phyloP scores from a whole-genome alignment of 352 stramenopile species.

The Sclerospora graminicola region DNA sequence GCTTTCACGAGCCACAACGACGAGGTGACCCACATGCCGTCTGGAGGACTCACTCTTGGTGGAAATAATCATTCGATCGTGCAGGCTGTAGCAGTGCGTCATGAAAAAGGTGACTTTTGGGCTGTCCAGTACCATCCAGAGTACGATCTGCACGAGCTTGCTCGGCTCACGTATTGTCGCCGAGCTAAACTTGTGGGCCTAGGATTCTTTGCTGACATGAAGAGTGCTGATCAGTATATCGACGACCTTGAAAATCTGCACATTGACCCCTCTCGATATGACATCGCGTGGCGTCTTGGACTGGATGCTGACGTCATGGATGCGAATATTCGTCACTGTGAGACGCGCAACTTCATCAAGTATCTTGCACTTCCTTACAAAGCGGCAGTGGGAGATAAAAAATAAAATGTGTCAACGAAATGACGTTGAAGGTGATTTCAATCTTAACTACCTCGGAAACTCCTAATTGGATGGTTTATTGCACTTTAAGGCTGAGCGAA shows the following conservation, averaged over 20 bases:
- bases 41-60: conserved; percentile 43
- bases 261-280: conserved; percentile 55
- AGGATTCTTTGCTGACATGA: conserved; percentile 66
- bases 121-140: conserved; percentile 78
- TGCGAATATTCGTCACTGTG: conserved; percentile 61
- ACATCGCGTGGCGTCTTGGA: conserved; percentile 69
- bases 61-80: conserved; percentile 63
- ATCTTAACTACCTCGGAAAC: too few relatives aligned
- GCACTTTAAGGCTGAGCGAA: too few relatives aligned
- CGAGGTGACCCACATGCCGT: conserved; percentile 65
- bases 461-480: too few relatives aligned
- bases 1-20: conserved; percentile 79
- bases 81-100: conserved; percentile 57
- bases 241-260: conserved; percentile 68
- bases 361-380: conserved; percentile 72
- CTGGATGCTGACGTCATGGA: conserved; percentile 78
- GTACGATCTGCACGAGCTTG: conserved; percentile 77
- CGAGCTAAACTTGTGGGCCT: conserved; percentile 51
- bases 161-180: conserved; percentile 59
- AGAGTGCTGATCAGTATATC: conserved; percentile 57
- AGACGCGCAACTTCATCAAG: conserved; percentile 83
- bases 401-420: not conserved
- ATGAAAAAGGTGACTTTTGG: conserved; percentile 80
- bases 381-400: conserved; percentile 17
- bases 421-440: too few relatives aligned